Evolutionary conservation across 2,329 filamentous ascomycete species (phyloP).

Genomic region (Curvularia hawaiiensis): DNA sequence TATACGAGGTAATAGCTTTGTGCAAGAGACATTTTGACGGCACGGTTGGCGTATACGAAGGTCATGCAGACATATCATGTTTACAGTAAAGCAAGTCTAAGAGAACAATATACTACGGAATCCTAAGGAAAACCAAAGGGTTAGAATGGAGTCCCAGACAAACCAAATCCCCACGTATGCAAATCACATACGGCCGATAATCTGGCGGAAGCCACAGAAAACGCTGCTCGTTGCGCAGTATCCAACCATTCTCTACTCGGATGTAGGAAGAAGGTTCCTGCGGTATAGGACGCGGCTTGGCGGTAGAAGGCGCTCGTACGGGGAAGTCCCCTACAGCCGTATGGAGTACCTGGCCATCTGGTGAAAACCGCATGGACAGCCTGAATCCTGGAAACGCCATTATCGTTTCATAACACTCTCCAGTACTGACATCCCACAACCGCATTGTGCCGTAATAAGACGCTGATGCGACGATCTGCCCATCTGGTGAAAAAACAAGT

Average conservation of each 20-base stretch:
- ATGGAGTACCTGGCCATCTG: slow-evolving; percentile 4
- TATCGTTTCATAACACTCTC: not conserved
- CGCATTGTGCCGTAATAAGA: not conserved
- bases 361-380: not conserved
- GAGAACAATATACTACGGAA: not conserved
- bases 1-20: no score
- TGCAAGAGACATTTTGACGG: no score
- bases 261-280: not conserved
- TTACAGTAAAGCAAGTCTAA: not conserved
- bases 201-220: slow-evolving; percentile 20
- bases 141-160: slow-evolving; percentile 17
- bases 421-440: slow-evolving; percentile 2
- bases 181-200: slow-evolving; percentile 9
- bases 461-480: slow-evolving; percentile 2
- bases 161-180: slow-evolving; percentile 10
- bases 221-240: slow-evolving; percentile 14
- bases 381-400: no score
- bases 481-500: slow-evolving; percentile 12
- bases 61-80: not conserved
- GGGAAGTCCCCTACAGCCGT: slow-evolving; percentile 11
- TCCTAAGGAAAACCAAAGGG: slow-evolving; percentile 13
- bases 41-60: no score
- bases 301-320: not conserved
- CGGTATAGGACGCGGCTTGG: not conserved
- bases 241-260: slow-evolving; percentile 14